Evolutionary conservation across 208 protist species (phyloP).

Genomic region (Wallacemonas rigidus): DNA sequence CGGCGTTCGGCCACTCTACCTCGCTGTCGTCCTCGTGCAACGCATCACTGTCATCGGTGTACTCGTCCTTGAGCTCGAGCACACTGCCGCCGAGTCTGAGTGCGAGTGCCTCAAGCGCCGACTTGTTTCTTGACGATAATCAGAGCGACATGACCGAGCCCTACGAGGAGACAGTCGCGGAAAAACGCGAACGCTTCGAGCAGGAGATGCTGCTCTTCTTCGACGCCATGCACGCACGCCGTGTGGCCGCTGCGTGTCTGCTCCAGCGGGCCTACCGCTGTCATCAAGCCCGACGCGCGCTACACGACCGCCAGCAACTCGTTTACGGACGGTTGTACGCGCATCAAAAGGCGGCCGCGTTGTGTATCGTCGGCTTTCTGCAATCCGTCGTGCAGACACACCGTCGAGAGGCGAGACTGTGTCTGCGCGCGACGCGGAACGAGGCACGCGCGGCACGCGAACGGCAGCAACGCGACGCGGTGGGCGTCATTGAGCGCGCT

Average conservation of each 20-base stretch:
- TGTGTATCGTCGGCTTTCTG: constrained; percentile 59
- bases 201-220: constrained; percentile 59
- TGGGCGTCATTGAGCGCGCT: constrained; percentile 32
- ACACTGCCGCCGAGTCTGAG: constrained; percentile 10
- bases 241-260: constrained; percentile 37
- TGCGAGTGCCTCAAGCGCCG: not conserved
- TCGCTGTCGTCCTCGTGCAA: not conserved
- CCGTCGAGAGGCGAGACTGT: constrained; percentile 18
- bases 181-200: constrained; percentile 61
- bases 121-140: constrained; percentile 18
- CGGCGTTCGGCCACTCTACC: not conserved
- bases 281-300: constrained; percentile 40
- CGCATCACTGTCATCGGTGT: not conserved
- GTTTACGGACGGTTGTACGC: constrained; percentile 63
- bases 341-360: constrained; percentile 62
- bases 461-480: constrained; percentile 22
- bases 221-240: constrained; percentile 32
- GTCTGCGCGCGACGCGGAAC: not conserved
- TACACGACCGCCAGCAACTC: constrained; percentile 57
- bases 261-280: constrained; percentile 75
- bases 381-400: constrained; percentile 33
- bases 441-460: constrained; percentile 31
- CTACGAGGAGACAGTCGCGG: constrained; percentile 58
- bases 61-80: constrained; percentile 7
- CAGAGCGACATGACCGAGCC: constrained; percentile 42